Evolutionary conservation across 345 rosid species (phyloP), one percentile per base, ranked within the genome.

Genomic region (Draba incana): DNA sequence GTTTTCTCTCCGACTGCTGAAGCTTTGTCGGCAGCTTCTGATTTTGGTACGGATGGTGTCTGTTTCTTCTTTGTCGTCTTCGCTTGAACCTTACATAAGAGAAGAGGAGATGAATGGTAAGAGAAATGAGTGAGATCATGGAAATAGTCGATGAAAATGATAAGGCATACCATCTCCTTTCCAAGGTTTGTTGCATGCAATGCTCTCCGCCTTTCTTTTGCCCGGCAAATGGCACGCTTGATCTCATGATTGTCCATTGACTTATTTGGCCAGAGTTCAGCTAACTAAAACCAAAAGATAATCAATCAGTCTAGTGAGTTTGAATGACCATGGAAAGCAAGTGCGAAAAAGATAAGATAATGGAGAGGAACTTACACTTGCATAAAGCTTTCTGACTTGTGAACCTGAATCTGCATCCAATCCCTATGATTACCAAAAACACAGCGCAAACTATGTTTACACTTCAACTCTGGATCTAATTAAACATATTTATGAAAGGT

Each of bases 161-260:
- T 24, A 45, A n/a, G n/a, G n/a, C n/a, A n/a, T n/a, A n/a, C 72
- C 73, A 38, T 66, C 62, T 74, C 72, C 20, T 74, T 74, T 62
- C 42, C 59, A 20, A 55, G 15, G 43, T 64, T 65, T 48, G 41
- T 65, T 48, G 41, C 59, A 41, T 30, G 4, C 66, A 30, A 38
- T 20, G 67, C 72, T 73, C 49, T 66, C 23, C 55, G 79, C 57
- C 92, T 86, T 71, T 88, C 98, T 82, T 93, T 93, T 49, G 92
- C 89, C 61, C 86, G 80, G 56, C 92, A 84, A 74, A 90, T 88
- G 72, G 97, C 96, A 67, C 82, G 87, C 77, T 85, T 90, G 70
- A 90, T 88, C 75, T 86, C 92, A 81, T 82, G 92, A 76, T 90
- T 90, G 87, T 93, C 94, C 92, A 90, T 91, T 56, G 79, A 64